Evolutionary conservation across 345 rosid species (phyloP).

Genomic region (Erysimum cheiranthoides): DNA sequence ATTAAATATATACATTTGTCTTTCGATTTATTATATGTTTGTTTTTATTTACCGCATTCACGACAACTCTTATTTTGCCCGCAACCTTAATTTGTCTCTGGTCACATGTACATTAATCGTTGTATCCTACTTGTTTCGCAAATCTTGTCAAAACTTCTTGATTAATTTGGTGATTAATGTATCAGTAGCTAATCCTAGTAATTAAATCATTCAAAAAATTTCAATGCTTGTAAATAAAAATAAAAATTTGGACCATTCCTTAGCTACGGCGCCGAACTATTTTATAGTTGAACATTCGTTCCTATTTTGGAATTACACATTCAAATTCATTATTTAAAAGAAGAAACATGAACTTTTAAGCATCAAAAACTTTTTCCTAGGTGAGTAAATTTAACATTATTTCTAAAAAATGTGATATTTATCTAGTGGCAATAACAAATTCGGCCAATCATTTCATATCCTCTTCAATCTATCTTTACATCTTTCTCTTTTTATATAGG

Average conservation of each 20-base stretch:
- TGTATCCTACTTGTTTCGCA: not conserved
- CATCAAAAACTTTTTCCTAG: not conserved
- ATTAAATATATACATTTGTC: too few species aligned
- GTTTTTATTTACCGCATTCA: too few species aligned
- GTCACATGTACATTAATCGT: not conserved
- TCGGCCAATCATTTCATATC: slow-evolving; percentile 41
- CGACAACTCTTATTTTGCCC: too few species aligned
- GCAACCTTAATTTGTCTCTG: too few species aligned
- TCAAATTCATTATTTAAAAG: not conserved
- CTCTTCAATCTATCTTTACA: slow-evolving; percentile 34
- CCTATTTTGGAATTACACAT: not conserved
- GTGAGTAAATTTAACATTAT: not conserved
- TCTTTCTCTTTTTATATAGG: slow-evolving; percentile 31
- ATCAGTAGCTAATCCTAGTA: not conserved
- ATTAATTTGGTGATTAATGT: slow-evolving; percentile 1
- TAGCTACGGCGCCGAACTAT: not conserved
- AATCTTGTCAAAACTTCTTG: not conserved
- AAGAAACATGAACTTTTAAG: not conserved
- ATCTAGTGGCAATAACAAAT: slow-evolving; percentile 35
- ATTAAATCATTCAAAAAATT: not conserved
- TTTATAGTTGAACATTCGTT: not conserved
- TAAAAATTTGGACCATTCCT: not conserved
- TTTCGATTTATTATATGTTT: too few species aligned
- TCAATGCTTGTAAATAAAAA: not conserved
- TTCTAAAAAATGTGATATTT: not conserved